Percentiles rank a stretch among this genome's conserved stretches.
These are phyloP conservation scores for Phaeosphaeria sp. DNA, from an alignment of 2,329 filamentous ascomycete species.

Conservation along the genomic window DNA sequence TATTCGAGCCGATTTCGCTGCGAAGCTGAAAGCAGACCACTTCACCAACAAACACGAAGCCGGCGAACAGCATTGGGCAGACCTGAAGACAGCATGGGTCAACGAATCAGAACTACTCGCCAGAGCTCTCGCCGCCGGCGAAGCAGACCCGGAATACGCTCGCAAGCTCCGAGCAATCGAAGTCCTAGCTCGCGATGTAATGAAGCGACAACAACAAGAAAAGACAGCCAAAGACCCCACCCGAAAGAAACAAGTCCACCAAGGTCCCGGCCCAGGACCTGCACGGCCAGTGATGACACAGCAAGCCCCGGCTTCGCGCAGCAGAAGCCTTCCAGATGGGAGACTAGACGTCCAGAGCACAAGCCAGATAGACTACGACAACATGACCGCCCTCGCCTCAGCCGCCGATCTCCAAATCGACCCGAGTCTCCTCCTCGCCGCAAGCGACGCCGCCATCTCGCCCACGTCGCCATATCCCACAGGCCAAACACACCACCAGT, in stretches of 20 bases:
- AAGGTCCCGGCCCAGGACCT: conserved; percentile 53
- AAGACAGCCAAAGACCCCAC: conserved; percentile 62
- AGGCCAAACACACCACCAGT: conserved; percentile 5
- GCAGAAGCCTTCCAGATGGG: conserved; percentile 38
- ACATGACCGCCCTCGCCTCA: conserved; percentile 29
- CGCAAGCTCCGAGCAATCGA: conserved; percentile 71
- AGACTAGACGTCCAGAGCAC: conserved; percentile 6
- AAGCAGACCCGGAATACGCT: conserved; percentile 60
- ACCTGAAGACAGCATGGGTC: conserved; percentile 73
- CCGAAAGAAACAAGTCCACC: conserved; percentile 49
- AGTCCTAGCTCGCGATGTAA: conserved; percentile 74
- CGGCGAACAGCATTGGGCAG: conserved; percentile 73
- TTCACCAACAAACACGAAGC: conserved; percentile 78
- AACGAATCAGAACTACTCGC: conserved; percentile 63
- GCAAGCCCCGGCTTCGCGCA: conserved; percentile 21
- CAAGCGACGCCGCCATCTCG: conserved; percentile 54
- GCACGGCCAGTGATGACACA: conserved; percentile 37
- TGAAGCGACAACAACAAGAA: conserved; percentile 77
- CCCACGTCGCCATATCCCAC: conserved; percentile 27
- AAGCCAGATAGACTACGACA: conserved; percentile 17
- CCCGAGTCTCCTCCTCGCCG: conserved; percentile 66
- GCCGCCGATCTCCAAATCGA: conserved; percentile 67
- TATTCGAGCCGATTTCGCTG: conserved; percentile 70
- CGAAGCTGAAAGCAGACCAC: conserved; percentile 68
- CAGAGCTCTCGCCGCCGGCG: conserved; percentile 59